Evolutionary conservation across 306 rosid genomes (phyloP).

Genomic region (Amphicarpaea edgeworthii): DNA sequence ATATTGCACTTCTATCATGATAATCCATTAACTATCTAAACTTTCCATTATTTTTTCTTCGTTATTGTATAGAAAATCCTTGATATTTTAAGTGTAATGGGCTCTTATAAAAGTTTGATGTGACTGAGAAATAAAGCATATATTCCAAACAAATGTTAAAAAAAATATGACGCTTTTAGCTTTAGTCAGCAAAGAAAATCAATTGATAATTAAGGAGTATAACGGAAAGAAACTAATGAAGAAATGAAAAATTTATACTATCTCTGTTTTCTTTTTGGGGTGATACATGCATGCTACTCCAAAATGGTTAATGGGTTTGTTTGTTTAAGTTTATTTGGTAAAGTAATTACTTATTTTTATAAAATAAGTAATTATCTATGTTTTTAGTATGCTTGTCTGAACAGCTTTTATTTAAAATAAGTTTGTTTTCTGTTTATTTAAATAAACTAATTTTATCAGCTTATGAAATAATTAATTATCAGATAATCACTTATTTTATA

Average conservation of each 20-base stretch:
- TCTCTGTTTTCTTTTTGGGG: background rate
- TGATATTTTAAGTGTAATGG: background rate
- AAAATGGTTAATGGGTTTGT: background rate
- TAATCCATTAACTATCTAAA: background rate
- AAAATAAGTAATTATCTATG: too few relatives aligned
- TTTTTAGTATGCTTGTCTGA: too few relatives aligned
- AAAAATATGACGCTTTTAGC: conserved; percentile 3
- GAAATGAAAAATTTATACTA: background rate
- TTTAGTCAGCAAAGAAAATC: background rate
- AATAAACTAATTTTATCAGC: too few relatives aligned
- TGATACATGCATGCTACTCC: background rate
- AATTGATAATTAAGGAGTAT: background rate
- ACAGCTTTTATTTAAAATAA: too few relatives aligned
- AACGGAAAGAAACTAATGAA: background rate
- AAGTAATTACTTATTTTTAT: too few relatives aligned
- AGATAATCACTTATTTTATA: too few relatives aligned
- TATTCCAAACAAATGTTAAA: background rate
- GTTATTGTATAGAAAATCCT: background rate
- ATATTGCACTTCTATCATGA: background rate
- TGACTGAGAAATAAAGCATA: background rate
- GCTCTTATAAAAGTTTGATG: background rate
- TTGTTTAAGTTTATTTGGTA: too few relatives aligned
- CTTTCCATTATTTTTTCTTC: background rate
- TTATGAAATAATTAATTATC: too few relatives aligned
- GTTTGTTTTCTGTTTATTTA: too few relatives aligned